Evolutionary conservation across 495 filamentous ascomycete species (phyloP), one percentile per base, ranked within the genome.

Genomic region (Lepraria neglecta): DNA sequence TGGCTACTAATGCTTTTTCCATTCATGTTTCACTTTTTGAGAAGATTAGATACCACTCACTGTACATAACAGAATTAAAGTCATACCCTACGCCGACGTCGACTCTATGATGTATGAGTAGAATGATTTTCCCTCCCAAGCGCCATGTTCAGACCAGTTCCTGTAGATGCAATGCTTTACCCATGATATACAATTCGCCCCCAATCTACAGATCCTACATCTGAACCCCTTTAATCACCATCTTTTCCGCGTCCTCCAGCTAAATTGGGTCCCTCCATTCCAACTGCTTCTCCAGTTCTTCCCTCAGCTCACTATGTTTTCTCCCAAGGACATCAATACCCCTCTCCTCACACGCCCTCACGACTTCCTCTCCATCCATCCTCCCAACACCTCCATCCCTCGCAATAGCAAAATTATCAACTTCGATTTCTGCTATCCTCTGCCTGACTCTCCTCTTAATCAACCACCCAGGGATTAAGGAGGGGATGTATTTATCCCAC

Each of bases 391-490:
- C 81, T 4, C 81, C 82, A 65, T 76, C 72, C 28, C 68, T 69
- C 58, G 68, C 59, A 55, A 88, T 82, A 68, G 87, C 70, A 33
- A 43, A 52, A 74, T 89, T 86, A 76, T 88, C 86, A 56, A 77
- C 59, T 11, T 69, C 71, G 67, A 88, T 61, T 67, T 86, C 86
- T 52, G 76, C 69, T 40, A 80, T 62, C 66, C 76, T 70, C 59
- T 69, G 70, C 42, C 56, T 58, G 55, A 87, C 64, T 3, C 75
- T 71, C 54, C 73, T 67, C 27, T 75, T 69, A 65, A 82, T 63
- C 28, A 72, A 55, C 30, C 48, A 66, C 10, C 64, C 62, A 19
- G 76, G 70, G n/a, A 70, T 46, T 10, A 17, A 3, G 0, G 35
- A 43, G 12, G 48, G 48, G 3, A 55, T 10, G 14, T 27, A 54